These are phyloP conservation scores for Nemania serpens DNA, from an alignment of 2,329 filamentous ascomycete genomes.

Conservation along the genomic window DNA sequence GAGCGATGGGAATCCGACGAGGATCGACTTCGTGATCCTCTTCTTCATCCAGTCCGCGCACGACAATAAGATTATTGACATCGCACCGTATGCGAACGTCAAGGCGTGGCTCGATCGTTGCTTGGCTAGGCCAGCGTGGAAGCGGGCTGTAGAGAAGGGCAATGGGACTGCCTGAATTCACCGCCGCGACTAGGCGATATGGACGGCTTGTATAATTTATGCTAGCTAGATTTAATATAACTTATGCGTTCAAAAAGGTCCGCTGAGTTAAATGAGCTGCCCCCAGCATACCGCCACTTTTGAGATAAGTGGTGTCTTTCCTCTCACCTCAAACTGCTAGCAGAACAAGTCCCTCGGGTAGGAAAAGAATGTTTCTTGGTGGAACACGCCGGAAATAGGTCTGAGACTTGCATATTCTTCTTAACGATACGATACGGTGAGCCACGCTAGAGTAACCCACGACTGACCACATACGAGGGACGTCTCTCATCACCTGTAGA, in stretches of 20 bases:
- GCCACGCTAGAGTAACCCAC: neutral
- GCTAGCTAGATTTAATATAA: neutral
- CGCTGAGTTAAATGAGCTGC: neutral
- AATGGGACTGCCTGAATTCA: constrained; percentile 21
- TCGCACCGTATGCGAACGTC: constrained; percentile 27
- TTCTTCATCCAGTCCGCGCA: constrained; percentile 24
- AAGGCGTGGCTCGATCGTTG: constrained; percentile 29
- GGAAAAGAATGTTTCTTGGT: neutral
- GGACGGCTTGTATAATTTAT: neutral
- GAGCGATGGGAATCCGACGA: constrained; percentile 25
- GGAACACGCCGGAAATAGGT: neutral
- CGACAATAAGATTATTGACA: constrained; percentile 22
- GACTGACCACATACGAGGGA: neutral
- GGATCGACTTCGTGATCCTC: constrained; percentile 31
- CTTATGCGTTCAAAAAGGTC: too few relatives aligned
- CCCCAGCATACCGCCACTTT: neutral
- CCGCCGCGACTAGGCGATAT: neutral
- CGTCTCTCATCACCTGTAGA: neutral
- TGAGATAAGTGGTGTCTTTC: too few relatives aligned
- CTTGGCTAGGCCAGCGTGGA: constrained; percentile 28
- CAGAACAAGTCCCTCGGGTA: too few relatives aligned
- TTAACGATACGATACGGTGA: neutral
- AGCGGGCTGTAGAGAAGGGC: constrained; percentile 30
- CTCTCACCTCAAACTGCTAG: too few relatives aligned
- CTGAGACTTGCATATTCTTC: neutral